Percentiles rank a stretch among this genome's conserved stretches.
Evolutionary conservation across 2,329 filamentous ascomycete genomes (phyloP).

Genomic region (Grosmannia penicillata): DNA sequence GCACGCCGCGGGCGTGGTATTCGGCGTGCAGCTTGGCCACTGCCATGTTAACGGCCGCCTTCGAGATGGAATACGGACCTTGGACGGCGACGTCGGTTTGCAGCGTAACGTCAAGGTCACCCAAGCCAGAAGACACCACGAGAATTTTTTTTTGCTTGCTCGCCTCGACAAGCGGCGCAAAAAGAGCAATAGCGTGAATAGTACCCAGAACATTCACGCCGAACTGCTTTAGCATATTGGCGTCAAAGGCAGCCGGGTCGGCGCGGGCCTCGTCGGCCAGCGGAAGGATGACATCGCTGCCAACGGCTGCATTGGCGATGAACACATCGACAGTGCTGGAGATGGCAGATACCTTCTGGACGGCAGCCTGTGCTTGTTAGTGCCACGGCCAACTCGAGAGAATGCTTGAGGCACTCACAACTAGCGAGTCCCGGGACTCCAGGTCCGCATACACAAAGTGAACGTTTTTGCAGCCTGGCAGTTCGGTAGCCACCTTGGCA

Average conservation of each 20-base stretch:
- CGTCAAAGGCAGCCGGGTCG: conserved; percentile 18
- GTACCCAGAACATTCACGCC: conserved; percentile 35
- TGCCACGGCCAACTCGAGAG: conserved; percentile 1
- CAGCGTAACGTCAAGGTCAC: conserved; percentile 28
- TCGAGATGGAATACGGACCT: conserved; percentile 30
- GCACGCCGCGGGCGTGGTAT: conserved; percentile 32
- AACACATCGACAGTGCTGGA: conserved; percentile 32
- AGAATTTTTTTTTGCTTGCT: conserved; percentile 39
- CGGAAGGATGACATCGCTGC: conserved; percentile 14
- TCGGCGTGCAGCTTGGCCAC: conserved; percentile 37
- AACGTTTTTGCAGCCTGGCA: conserved; percentile 24
- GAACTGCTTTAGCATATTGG: conserved; percentile 19
- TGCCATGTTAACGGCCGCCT: conserved; percentile 36
- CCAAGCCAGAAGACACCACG: conserved; percentile 30
- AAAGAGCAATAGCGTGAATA: conserved; percentile 36
- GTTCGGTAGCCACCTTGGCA: conserved; percentile 25
- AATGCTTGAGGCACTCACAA: conserved; percentile 13
- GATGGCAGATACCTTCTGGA: conserved; percentile 15
- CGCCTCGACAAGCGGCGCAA: conserved; percentile 35
- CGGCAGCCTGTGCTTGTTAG: conserved; percentile 11
- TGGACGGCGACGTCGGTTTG: conserved; percentile 19
- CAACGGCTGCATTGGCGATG: conserved; percentile 32
- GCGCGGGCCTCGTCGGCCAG: conserved; percentile 21
- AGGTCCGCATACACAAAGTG: conserved; percentile 31
- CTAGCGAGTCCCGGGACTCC: conserved; percentile 21